Evolutionary conservation across 2,329 filamentous ascomycete species (phyloP).

Genomic region (Pseudonectria buxi): DNA sequence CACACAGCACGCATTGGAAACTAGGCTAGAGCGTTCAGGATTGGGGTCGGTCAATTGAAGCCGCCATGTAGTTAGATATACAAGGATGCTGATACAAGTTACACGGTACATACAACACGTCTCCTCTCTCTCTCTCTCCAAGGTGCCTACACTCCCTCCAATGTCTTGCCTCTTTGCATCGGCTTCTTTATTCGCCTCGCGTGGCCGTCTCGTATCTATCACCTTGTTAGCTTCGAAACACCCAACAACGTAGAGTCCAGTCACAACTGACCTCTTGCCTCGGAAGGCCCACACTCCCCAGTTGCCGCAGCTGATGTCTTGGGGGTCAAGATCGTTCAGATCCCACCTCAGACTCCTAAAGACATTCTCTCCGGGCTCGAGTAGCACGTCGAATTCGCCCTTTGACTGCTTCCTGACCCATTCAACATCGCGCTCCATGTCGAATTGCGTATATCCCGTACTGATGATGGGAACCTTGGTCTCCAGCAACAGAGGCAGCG

Average conservation of each 20-base stretch:
- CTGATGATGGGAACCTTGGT: slow-evolving; percentile 93
- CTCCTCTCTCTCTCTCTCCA: background rate
- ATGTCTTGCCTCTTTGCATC: background rate
- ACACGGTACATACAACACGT: slow-evolving; percentile 10
- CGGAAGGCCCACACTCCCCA: slow-evolving; percentile 97
- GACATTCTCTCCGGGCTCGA: slow-evolving; percentile 87
- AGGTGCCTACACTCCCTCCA: background rate
- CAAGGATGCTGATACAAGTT: slow-evolving; percentile 6
- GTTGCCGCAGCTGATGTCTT: slow-evolving; percentile 91
- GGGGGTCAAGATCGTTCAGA: slow-evolving; percentile 88
- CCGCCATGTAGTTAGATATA: slow-evolving; percentile 7
- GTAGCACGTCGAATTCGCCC: slow-evolving; percentile 85
- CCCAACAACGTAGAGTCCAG: slow-evolving; percentile 15
- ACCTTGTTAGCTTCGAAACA: slow-evolving; percentile 1
- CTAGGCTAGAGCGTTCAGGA: no score
- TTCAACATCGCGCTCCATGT: slow-evolving; percentile 86
- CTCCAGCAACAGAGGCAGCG: slow-evolving; percentile 80
- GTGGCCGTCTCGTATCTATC: slow-evolving; percentile 56
- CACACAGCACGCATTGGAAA: no score
- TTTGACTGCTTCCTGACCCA: slow-evolving; percentile 81
- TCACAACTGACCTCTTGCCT: slow-evolving; percentile 68
- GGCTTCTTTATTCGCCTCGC: slow-evolving; percentile 33
- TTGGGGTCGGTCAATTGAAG: background rate
- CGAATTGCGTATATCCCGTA: slow-evolving; percentile 92
- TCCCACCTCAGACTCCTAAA: slow-evolving; percentile 97